Evolutionary conservation across 768 basidiomycete genomes (phyloP).

Genomic region (Podaxis carcinomalis): DNA sequence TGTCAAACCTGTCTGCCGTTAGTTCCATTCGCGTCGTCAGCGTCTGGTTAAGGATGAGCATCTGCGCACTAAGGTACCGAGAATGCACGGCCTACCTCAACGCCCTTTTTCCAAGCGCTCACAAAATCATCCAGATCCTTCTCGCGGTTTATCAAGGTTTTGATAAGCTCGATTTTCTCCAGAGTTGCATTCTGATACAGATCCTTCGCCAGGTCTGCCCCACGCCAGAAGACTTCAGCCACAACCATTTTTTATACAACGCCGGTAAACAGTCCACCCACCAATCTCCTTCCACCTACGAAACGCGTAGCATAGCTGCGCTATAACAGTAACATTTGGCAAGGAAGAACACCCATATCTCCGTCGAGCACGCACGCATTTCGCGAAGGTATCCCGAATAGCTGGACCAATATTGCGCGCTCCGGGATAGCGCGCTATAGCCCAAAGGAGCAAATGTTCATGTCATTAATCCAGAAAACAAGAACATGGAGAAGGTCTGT

Average conservation of each 20-base stretch:
- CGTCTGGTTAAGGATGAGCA: background rate
- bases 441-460: background rate
- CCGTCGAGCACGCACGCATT: conserved; percentile 50
- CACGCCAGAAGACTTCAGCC: background rate
- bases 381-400: conserved; percentile 82
- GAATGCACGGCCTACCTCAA: background rate
- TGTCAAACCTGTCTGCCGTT: background rate
- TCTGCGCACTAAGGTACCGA: background rate
- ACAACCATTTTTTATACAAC: conserved; percentile 14
- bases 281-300: conserved; percentile 74
- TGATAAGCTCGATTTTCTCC: conserved; percentile 51
- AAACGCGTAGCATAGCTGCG: conserved; percentile 75
- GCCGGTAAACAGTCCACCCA: conserved; percentile 22
- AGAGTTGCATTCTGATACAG: conserved; percentile 63
- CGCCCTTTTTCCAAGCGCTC: background rate
- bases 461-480: background rate
- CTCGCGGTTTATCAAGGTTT: conserved; percentile 27
- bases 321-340: conserved; percentile 27
- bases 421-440: conserved; percentile 64
- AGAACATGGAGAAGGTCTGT: background rate
- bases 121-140: background rate
- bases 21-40: background rate
- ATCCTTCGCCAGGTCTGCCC: conserved; percentile 14
- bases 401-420: conserved; percentile 82
- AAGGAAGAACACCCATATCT: conserved; percentile 8